These are phyloP conservation scores for Geosmithia flava DNA, from an alignment of 2,329 filamentous ascomycete genomes.

Conservation along the genomic window DNA sequence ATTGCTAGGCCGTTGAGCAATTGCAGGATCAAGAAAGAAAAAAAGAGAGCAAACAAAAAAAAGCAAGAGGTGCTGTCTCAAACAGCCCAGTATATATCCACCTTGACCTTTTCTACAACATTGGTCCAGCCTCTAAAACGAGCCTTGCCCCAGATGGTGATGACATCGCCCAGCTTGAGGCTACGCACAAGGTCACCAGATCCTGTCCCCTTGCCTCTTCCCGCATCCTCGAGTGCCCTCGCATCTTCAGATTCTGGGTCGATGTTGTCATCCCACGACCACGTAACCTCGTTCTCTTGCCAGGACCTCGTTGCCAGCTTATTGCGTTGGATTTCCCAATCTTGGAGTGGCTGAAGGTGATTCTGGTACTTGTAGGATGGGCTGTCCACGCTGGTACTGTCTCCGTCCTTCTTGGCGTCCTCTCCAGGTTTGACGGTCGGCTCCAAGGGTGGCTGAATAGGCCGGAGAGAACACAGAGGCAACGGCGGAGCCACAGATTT, in stretches of 20 bases:
- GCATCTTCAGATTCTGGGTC: conserved; percentile 27
- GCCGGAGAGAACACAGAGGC: conserved; percentile 21
- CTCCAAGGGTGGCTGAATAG: conserved; percentile 18
- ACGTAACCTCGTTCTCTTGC: conserved; percentile 34
- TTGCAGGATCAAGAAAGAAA: not conserved
- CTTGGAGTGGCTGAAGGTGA: conserved; percentile 16
- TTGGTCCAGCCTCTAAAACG: conserved; percentile 45
- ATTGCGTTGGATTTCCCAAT: conserved; percentile 36
- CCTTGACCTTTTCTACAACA: conserved; percentile 30
- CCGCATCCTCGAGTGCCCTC: conserved; percentile 23
- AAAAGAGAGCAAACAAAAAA: not conserved
- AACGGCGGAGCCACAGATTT: conserved; percentile 10
- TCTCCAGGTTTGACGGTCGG: not conserved
- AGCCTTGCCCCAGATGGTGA: conserved; percentile 49
- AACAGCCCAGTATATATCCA: conserved; percentile 49
- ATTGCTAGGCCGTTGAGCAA: no score
- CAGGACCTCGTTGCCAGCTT: conserved; percentile 17
- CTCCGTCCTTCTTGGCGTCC: not conserved
- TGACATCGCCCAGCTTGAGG: conserved; percentile 45
- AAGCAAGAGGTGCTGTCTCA: conserved; percentile 5
- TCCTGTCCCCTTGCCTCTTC: conserved; percentile 36
- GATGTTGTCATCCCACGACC: conserved; percentile 30
- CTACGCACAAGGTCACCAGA: conserved; percentile 43
- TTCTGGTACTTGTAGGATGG: conserved; percentile 21
- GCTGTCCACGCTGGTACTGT: not conserved